phyloP scores from a whole-genome alignment of 176 grass and related monocot genomes.

The Juncus inflexus region DNA sequence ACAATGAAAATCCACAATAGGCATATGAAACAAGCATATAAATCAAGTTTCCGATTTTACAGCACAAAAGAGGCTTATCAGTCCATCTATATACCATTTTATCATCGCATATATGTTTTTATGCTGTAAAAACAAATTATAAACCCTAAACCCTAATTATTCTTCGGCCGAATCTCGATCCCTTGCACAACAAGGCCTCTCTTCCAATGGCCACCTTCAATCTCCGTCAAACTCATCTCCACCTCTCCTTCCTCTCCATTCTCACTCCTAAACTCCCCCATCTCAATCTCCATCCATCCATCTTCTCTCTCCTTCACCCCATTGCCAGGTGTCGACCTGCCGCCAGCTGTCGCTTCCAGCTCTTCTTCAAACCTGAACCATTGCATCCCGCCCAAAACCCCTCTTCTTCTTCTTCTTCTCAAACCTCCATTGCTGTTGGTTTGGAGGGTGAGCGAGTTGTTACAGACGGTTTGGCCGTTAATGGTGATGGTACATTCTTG shows the following conservation, averaged over 20 bases:
- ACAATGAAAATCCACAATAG: too few species aligned
- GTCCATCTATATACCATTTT: too few species aligned
- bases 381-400: neutral
- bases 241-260: conserved; percentile 26
- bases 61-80: too few species aligned
- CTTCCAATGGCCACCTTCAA: conserved; percentile 48
- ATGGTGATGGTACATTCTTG: conserved; percentile 25
- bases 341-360: neutral
- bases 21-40: too few species aligned
- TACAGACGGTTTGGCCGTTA: neutral
- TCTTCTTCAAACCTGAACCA: too few species aligned
- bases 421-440: neutral
- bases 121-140: too few species aligned
- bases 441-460: conserved; percentile 1
- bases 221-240: conserved; percentile 34
- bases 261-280: conserved; percentile 3
- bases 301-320: conserved; percentile 17
- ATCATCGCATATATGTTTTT: too few species aligned
- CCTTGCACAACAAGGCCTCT: conserved; percentile 58
- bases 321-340: neutral
- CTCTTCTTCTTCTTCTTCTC: neutral
- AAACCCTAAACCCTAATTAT: too few species aligned
- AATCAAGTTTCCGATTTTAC: too few species aligned
- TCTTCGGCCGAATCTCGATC: conserved; percentile 58
- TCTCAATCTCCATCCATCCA: conserved; percentile 26